Evolutionary conservation across 768 basidiomycete species (phyloP), one percentile per base, ranked within the genome.

Genomic region (Termitomyces sp.): DNA sequence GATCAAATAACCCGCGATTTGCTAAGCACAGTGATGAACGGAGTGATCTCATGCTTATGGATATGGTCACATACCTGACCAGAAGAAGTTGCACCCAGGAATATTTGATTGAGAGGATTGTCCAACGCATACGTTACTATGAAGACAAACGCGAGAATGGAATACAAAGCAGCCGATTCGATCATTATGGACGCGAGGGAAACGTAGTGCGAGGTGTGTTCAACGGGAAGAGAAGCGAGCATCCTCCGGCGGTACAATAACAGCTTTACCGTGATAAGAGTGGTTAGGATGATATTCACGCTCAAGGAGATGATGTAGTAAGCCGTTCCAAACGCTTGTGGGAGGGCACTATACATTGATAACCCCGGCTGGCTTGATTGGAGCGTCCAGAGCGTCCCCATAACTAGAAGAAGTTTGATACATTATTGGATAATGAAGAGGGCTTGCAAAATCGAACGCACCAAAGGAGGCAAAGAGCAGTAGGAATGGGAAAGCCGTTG

Each of bases 81-180:
- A n/a, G 63, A 55, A 42, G 68, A 68, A 24, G 65, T 65, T 22
- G 66, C 58, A 20, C 46, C 64, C 39, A 73, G 64, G 57, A 73
- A 71, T 2, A 73, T 50, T 52, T 72, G 70, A 44, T 70, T 68
- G n/a, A 65, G 64, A 1, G 73, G 70, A 58, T 71, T 69, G 24
- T 64, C 60, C 18, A 68, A n/a, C 5, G 69, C 70, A 54, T 72
- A 34, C 20, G 48, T 65, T 18, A 72, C 60, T 54, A 76, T 66
- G 59, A 73, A 67, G 31, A 70, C 55, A 29, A 73, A 13, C 0
- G 71, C 64, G 47, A 70, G 67, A 28, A 70, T 50, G 18, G 72
- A 71, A 47, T 74, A 73, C 20, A 75, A 54, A 1, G 72, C 69
- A 10, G 75, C 73, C 10, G 71, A 73, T 59, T 77, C 72, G 29